Evolutionary conservation across 768 basidiomycete species (phyloP), one percentile per base, ranked within the genome.

Genomic region (Auricularia sp.): DNA sequence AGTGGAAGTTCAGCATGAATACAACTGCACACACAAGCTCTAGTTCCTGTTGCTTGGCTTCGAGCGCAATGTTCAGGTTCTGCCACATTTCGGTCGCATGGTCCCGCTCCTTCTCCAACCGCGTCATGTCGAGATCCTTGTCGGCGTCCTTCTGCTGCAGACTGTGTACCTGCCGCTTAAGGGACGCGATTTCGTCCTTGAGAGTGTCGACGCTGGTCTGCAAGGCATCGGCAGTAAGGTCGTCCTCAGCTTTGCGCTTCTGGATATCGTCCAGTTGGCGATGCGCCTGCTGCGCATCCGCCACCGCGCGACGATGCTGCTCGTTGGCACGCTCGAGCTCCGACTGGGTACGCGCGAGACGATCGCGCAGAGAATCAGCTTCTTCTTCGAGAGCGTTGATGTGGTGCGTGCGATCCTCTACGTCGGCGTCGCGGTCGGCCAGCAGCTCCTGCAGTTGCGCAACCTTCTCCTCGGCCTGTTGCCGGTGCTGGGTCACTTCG

Each of bases 1-100:
- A 24, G 34, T 56, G 5, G 18, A 39, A 7, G 56, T n/a, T 29
- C 14, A 7, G 34, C 47, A 45, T 6, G 7, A 29, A 59, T 21
- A 33, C 24, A 59, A 7, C 14, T 45, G 29, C 54, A 80, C 84
- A 63, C 66, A 97, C 94, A 74, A 95, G 72, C 72, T 96, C 93
- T 45, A 97, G 77, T 73, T 96, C 94, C 73, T 95, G 93, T 71
- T 97, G 94, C 76, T 97, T 97, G 33, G 92, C 87, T 74, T 95
- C 92, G 63, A 97, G 76, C 0, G 94, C 94, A 42, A 95, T 93
- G 70, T 96, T 94, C 69, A 96, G 76, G n/a, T 90, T 89, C 61
- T 82, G 75, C 24, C 89, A 73, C 74, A 96, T 94, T 54, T 94
- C 88, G 73, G 88, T 86, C 67, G 88, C 82, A 71, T 86, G 79